These are phyloP conservation scores for Aspergillus neoniger DNA, from an alignment of 2,329 filamentous ascomycete species.

Conservation along the genomic window DNA sequence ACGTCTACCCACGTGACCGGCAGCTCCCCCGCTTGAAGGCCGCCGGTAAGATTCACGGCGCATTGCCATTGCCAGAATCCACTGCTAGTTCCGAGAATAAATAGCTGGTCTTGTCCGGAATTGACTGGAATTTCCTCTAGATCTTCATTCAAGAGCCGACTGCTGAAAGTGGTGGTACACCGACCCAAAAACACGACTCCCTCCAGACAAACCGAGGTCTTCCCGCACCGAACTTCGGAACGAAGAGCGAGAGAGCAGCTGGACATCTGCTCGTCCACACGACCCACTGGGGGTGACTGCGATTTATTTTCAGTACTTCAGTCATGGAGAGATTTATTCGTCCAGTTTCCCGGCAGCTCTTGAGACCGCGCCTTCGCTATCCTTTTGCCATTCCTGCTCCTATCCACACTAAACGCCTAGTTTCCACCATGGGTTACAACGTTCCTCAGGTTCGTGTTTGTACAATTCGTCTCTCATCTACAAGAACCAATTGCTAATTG, in stretches of 20 bases:
- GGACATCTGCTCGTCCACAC: conserved; percentile 5
- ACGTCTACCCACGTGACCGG: conserved; percentile 22
- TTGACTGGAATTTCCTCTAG: conserved; percentile 15
- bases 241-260: background rate
- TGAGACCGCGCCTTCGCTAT: conserved; percentile 38
- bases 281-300: conserved; percentile 25
- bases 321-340: conserved; percentile 40
- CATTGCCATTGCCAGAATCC: background rate
- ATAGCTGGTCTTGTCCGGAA: background rate
- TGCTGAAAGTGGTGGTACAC: background rate
- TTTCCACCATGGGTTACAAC: conserved; percentile 45
- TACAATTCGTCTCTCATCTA: background rate
- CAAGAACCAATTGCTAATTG: conserved; percentile 7
- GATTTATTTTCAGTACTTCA: background rate
- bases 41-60: conserved; percentile 4
- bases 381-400: conserved; percentile 37
- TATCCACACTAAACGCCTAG: conserved; percentile 36
- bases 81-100: background rate
- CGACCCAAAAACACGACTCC: background rate
- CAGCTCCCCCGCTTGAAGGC: conserved; percentile 14
- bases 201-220: conserved; percentile 1
- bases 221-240: conserved; percentile 4
- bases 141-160: background rate
- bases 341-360: conserved; percentile 39
- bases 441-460: conserved; percentile 40